Evolutionary conservation across 139 green algal species (phyloP).

Genomic region (Tetradesmus lagerheimii): DNA sequence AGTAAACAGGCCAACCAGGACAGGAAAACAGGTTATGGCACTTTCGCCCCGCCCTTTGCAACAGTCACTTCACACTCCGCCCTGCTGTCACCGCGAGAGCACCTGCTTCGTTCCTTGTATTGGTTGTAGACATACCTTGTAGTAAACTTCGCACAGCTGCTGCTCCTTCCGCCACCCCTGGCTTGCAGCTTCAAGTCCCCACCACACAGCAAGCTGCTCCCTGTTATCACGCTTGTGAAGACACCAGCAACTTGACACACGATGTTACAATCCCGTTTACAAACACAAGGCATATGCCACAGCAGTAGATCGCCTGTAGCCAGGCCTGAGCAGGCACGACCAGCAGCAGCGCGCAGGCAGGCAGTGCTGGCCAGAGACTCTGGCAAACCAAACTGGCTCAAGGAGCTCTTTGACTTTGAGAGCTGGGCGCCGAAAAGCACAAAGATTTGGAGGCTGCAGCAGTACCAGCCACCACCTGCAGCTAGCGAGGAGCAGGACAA

Average conservation of each 20-base stretch:
- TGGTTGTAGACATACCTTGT: too few relatives aligned
- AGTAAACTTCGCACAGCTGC: not conserved
- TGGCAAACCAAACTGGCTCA: constrained; percentile 8
- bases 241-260: not conserved
- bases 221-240: not conserved
- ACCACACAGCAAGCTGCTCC: not conserved
- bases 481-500: not conserved
- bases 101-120: too few relatives aligned
- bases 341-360: not conserved
- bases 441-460: constrained; percentile 45
- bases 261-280: not conserved
- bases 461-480: constrained; percentile 38
- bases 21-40: not conserved
- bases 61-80: not conserved
- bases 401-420: constrained; percentile 41
- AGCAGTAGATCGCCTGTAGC: not conserved
- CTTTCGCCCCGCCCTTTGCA: not conserved
- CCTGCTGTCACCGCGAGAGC: too few relatives aligned
- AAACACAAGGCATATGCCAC: not conserved
- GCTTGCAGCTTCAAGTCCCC: not conserved
- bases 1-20: too few relatives aligned
- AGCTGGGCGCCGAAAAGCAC: constrained; percentile 43
- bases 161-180: not conserved
- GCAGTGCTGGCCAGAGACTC: not conserved
- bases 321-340: not conserved